Evolutionary conservation across 106 monocot species (phyloP).

Genomic region (Phalaenopsis aphrodite): DNA sequence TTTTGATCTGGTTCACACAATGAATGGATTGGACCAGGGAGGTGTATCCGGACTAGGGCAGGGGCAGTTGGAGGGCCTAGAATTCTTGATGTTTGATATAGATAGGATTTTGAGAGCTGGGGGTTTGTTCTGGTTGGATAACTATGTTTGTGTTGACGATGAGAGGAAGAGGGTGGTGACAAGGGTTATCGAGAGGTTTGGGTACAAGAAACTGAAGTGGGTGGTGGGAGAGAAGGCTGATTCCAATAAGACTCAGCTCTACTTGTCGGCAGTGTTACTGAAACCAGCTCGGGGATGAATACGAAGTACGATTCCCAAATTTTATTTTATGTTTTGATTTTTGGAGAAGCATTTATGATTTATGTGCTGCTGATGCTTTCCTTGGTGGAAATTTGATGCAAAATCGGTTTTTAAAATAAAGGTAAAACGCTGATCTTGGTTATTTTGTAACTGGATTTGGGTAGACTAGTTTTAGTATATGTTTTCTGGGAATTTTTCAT

Average conservation of each 20-base stretch:
- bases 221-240: constrained; percentile 73
- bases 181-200: constrained; percentile 64
- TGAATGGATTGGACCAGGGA: constrained; percentile 53
- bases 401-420: neutral
- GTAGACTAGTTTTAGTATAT: neutral
- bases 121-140: constrained; percentile 89
- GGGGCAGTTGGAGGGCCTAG: constrained; percentile 37
- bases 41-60: constrained; percentile 21
- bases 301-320: constrained; percentile 1
- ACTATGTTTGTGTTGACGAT: constrained; percentile 63
- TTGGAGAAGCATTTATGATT: neutral
- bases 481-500: neutral
- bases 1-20: constrained; percentile 77
- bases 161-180: constrained; percentile 59
- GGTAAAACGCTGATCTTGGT: neutral
- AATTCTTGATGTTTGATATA: constrained; percentile 93
- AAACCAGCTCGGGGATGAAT: constrained; percentile 63
- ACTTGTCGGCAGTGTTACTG: constrained; percentile 79
- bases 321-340: neutral
- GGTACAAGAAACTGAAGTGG: constrained; percentile 98
- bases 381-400: neutral
- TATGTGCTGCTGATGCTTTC: neutral
- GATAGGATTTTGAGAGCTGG: constrained; percentile 69
- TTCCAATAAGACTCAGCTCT: constrained; percentile 32
- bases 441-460: neutral